Evolutionary conservation across 2,329 filamentous ascomycete species (phyloP), one percentile per base, ranked within the genome.

Genomic region (Hortaea werneckii): DNA sequence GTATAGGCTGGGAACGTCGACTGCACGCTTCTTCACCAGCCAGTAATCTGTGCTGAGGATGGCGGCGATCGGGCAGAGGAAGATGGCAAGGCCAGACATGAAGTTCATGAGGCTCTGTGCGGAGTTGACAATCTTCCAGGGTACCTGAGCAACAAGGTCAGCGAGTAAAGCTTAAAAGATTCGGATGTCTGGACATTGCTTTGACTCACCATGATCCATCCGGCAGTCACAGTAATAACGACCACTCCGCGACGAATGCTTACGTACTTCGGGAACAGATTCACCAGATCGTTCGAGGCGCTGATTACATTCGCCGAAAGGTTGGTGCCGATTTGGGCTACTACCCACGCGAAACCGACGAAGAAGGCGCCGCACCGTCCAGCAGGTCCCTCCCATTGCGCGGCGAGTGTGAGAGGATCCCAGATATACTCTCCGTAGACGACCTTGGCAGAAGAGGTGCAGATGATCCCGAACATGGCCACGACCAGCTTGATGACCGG

Each of bases 31-130:
- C 51, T 58, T 74, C 6, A 82, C 61, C 38, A 79, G 56, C 76
- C 77, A 82, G 56, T 75, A 82, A 52, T 83, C 79, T 9, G 71
- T 70, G 0, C 51, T 54, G 8, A 56, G 74, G 51, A 83, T 77
- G 0, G 73, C 73, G 0, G 77, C 76, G 47, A 83, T 79, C 0
- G 80, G 79, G 6, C 77, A 79, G 0, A 84, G 66, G 63, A 85
- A 84, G 35, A 83, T 71, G 1, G 75, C 74, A 58, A 82, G 80
- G 0, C 79, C 80, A 38, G 74, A 71, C 74, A 86, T 82, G 52
- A 62, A 62, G 7, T 50, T 57, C 26, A 82, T 63, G 53, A 83
- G 78, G 1, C 73, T 78, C 2, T 63, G 59, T 2, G 79, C 80
- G 0, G 74, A 79, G 30, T 62, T 68, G 12, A 83, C 66, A 47